Conservation (phyloP, 257 asterid species). For the Paulownia fortunei region DNA sequence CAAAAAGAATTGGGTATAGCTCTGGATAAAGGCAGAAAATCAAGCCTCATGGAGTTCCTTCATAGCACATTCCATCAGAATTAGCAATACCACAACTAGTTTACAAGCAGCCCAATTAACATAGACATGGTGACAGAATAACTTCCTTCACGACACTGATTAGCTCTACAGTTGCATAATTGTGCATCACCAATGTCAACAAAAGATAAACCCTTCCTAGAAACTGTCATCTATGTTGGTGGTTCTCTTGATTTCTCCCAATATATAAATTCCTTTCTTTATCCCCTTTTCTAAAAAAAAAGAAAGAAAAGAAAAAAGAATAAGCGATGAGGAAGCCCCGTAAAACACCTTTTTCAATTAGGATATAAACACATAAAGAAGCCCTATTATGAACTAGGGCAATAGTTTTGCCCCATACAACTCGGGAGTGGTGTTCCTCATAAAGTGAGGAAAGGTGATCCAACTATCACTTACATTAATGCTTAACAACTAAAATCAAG, state of each 20-base stretch:
- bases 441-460: not conserved
- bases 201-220: not conserved
- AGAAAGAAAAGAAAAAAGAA: too few species aligned
- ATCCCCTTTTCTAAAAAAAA: too few species aligned
- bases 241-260: conserved; percentile 2
- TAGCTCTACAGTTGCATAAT: conserved; percentile 1
- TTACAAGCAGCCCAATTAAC: conserved; percentile 12
- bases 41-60: too few species aligned
- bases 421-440: not conserved
- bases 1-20: not conserved
- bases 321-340: too few species aligned
- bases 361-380: not conserved
- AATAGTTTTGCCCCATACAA: not conserved
- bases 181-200: not conserved
- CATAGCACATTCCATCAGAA: too few species aligned
- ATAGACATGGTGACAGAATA: not conserved
- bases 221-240: not conserved
- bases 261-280: not conserved
- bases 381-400: not conserved
- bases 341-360: not conserved
- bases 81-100: not conserved
- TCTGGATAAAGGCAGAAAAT: conserved; percentile 3
- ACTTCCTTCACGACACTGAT: not conserved
- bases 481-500: conserved; percentile 15
- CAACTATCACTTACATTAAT: not conserved